A percentile compares a stretch with the other conserved stretches of the same genome.
These are phyloP conservation scores for Chrysosporium queenslandicum DNA, from an alignment of 2,329 filamentous ascomycete species.

Conservation along the genomic window DNA sequence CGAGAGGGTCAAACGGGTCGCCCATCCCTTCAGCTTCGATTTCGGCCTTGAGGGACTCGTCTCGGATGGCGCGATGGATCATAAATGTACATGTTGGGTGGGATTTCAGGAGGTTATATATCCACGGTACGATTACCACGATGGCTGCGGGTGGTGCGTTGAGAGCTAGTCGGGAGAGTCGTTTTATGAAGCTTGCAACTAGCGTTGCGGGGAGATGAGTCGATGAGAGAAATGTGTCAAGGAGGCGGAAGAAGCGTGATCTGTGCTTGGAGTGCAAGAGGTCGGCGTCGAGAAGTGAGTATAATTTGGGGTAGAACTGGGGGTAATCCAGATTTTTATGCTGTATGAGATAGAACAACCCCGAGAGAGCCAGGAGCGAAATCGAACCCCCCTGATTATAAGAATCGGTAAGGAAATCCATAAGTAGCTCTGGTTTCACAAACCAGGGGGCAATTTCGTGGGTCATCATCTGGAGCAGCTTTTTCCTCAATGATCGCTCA, in stretches of 20 bases:
- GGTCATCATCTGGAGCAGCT: conserved; percentile 63
- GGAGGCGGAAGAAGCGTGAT: conserved; percentile 80
- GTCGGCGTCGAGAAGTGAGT: conserved; percentile 76
- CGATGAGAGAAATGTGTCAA: conserved; percentile 82
- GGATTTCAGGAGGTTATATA: conserved; percentile 85
- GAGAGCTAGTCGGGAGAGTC: conserved; percentile 73
- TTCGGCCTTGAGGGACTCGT: conserved; percentile 26
- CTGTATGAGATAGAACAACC: conserved; percentile 88
- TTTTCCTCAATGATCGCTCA: conserved; percentile 65
- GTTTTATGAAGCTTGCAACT: conserved; percentile 92
- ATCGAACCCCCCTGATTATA: conserved; percentile 80
- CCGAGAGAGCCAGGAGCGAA: conserved; percentile 78
- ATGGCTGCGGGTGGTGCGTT: conserved; percentile 82
- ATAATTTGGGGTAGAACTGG: conserved; percentile 85
- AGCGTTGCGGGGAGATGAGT: conserved; percentile 85
- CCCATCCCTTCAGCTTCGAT: conserved; percentile 47
- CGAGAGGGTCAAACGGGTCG: conserved; percentile 68
- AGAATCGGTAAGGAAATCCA: conserved; percentile 93
- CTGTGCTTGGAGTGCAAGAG: conserved; percentile 90
- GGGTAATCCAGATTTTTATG: conserved; percentile 94
- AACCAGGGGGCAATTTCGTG: conserved; percentile 82
- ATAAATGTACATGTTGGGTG: conserved; percentile 92
- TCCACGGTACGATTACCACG: conserved; percentile 80
- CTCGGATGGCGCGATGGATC: conserved; percentile 61
- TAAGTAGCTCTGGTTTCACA: conserved; percentile 71